phyloP scores from a whole-genome alignment of 1,284 basidiomycete species.

The Fomitiporia mediterranea region DNA sequence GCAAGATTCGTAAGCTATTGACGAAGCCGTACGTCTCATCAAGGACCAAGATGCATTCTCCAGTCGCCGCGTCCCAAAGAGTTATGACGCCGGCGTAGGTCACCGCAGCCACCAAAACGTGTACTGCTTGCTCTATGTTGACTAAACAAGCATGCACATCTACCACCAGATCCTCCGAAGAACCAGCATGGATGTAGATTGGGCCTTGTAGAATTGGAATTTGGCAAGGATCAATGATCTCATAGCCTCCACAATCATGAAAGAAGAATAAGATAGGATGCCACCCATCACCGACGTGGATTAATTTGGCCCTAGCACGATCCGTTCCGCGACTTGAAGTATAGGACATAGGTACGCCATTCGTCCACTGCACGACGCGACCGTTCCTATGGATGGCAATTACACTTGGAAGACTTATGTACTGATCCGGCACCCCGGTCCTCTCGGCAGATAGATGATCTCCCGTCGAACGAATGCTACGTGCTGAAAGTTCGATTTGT shows the following conservation, averaged over 20 bases:
- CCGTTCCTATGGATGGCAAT: constrained; percentile 56
- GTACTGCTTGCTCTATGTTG: constrained; percentile 44
- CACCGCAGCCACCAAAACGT: constrained; percentile 54
- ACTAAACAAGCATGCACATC: constrained; percentile 48
- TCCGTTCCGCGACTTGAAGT: background rate
- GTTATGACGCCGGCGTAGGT: constrained; percentile 65
- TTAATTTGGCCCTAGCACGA: constrained; percentile 33
- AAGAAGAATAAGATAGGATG: constrained; percentile 52
- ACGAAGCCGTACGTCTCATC: constrained; percentile 54
- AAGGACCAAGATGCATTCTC: constrained; percentile 54
- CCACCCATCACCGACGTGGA: constrained; percentile 42
- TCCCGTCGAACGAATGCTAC: background rate
- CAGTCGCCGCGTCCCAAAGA: constrained; percentile 60
- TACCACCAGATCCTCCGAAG: constrained; percentile 47
- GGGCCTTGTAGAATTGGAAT: constrained; percentile 33
- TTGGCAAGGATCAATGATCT: constrained; percentile 42
- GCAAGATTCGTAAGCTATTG: constrained; percentile 48
- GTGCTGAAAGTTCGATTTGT: constrained; percentile 6
- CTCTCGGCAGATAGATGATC: background rate
- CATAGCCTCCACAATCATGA: constrained; percentile 58
- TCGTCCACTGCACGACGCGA: constrained; percentile 45
- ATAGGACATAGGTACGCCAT: background rate
- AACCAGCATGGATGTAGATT: constrained; percentile 42
- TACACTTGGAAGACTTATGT: constrained; percentile 29
- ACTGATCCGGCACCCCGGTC: constrained; percentile 6